Evolutionary conservation across 129 eudicot genomes (phyloP), one percentile per base, ranked within the genome.

Genomic region (Apium graveolens): DNA sequence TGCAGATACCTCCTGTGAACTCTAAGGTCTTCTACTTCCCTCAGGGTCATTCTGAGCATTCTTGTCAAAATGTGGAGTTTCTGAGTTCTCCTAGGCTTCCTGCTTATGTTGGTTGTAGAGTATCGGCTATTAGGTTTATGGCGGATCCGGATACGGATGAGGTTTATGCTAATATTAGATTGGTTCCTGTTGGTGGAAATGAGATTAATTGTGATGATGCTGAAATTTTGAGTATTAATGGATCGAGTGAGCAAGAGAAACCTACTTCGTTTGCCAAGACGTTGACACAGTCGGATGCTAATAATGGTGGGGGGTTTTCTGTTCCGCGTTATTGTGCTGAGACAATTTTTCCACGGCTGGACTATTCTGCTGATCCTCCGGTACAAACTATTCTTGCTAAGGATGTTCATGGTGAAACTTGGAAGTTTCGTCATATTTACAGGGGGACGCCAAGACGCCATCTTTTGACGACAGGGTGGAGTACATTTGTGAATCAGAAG

Each of bases 221-320:
- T 65, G 90, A 76, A 21, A 79, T 70, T 44, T 79, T 69, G 11
- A 90, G 92, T 31, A 80, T 69, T 24, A 82, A 78, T 57, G 86
- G 83, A 10, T 78, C 85, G 37, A 93, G 85, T 46, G 82, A 78
- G 7, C 85, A 78, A 51, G 89, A 87, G 35, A 94, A 91, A 79
- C 98, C 97, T 46, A 65, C 92, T 32, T 91, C 97, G 4, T 94
- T 94, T 80, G 98, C 97, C 1, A 94, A 94, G 87, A 94, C 98
- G 3, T 81, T 94, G 74, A 94, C 98, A 6, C 98, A 94, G 62
- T 91, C 97, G 0, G 98, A 94, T 74, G 98, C 98, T 4, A 94
- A 94, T 69, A 94, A 94, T 79, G 98, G 98, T n/a, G 98, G 98
- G 41, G 98, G 98, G 14, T 94, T 94, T 69, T 94, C 98, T 2